A percentile compares a stretch with the other conserved stretches of the same genome.
Conservation (phyloP, 148 eudicot species). For the Arbutus unedo region DNA sequence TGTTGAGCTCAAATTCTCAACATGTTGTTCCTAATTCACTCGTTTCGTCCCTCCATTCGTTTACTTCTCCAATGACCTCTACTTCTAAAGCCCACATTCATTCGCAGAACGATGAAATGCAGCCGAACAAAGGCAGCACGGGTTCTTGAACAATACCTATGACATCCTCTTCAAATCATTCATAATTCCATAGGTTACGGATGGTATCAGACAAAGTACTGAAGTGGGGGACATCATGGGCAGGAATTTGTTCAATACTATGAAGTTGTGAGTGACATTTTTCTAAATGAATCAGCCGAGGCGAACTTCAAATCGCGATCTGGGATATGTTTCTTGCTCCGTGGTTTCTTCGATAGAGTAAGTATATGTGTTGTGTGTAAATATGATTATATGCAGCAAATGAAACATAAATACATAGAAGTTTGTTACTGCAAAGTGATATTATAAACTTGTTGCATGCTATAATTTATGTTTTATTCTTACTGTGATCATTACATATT, state of each 20-base stretch:
- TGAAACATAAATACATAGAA: neutral
- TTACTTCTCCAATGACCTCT: constrained; percentile 23
- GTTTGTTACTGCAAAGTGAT: neutral
- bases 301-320: neutral
- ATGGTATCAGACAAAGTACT: neutral
- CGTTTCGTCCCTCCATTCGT: constrained; percentile 19
- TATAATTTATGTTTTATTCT: neutral
- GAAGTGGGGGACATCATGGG: too few species aligned
- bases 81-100: constrained; percentile 23
- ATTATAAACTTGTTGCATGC: neutral
- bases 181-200: neutral
- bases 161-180: neutral
- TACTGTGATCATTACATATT: neutral
- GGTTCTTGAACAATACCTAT: neutral
- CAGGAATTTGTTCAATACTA: neutral
- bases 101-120: constrained; percentile 18
- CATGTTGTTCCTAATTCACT: constrained; percentile 4
- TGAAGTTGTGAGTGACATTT: neutral
- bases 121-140: neutral
- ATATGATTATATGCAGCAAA: neutral
- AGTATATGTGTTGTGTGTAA: neutral
- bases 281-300: neutral
- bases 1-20: constrained; percentile 24
- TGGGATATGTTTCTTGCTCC: neutral
- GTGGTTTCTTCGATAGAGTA: constrained; percentile 2